phyloP scores from a whole-genome alignment of 768 basidiomycete genomes.

The Rhizopogon vesiculosus region DNA sequence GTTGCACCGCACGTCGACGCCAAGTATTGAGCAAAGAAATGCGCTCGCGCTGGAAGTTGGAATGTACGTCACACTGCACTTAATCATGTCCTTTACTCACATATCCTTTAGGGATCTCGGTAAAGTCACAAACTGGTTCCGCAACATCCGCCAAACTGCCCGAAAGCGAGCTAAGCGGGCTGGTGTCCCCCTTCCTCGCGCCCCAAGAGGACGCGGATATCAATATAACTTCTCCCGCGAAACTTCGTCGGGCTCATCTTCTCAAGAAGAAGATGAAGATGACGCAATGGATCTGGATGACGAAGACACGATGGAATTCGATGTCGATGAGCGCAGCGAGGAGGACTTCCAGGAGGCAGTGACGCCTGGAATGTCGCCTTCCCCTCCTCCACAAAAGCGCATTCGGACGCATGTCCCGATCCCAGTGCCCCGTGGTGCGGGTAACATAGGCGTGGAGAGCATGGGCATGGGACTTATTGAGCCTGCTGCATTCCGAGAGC shows the following conservation, averaged over 20 bases:
- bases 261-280: conserved; percentile 31
- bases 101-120: conserved; percentile 58
- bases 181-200: conserved; percentile 25
- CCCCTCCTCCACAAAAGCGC: conserved; percentile 30
- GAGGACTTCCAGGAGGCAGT: conserved; percentile 74
- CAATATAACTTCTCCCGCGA: conserved; percentile 39
- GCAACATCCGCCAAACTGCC: conserved; percentile 79
- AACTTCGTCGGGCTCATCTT: conserved; percentile 49
- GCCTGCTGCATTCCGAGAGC: conserved; percentile 39
- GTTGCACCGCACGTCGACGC: conserved; percentile 62
- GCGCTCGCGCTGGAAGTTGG: conserved; percentile 72
- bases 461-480: conserved; percentile 34
- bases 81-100: conserved; percentile 3
- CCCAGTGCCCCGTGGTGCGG: conserved; percentile 24
- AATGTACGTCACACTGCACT: conserved; percentile 44
- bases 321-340: conserved; percentile 51
- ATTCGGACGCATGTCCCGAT: conserved; percentile 21
- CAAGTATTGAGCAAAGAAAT: conserved; percentile 76
- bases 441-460: conserved; percentile 20
- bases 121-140: conserved; percentile 87
- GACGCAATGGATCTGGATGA: conserved; percentile 49
- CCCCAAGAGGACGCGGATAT: conserved; percentile 37
- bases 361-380: conserved; percentile 52
- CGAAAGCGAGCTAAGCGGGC: conserved; percentile 60
- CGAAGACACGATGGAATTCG: conserved; percentile 40